Conservation (phyloP, 2,329 filamentous ascomycete genomes). For the Nemania serpens region DNA sequence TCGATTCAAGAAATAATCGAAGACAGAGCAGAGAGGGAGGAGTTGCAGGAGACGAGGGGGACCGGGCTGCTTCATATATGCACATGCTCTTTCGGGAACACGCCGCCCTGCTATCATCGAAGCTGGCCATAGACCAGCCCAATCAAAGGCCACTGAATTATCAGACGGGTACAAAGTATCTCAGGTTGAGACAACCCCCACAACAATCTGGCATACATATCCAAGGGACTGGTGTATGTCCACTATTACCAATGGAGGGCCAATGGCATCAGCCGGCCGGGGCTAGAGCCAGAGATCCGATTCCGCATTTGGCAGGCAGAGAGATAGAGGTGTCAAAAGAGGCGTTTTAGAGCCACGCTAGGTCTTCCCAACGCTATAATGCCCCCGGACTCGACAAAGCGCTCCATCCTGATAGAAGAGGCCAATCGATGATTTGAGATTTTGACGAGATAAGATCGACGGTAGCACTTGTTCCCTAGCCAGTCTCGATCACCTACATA, state of each 20-base stretch:
- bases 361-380: background rate
- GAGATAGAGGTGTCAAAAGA: background rate
- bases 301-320: conserved; percentile 27
- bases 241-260: conserved; percentile 5
- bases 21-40: conserved; percentile 1
- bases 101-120: background rate
- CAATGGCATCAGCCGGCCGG: conserved; percentile 4
- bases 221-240: conserved; percentile 22
- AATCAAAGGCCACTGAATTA: conserved; percentile 2
- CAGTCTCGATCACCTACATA: background rate
- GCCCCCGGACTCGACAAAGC: background rate
- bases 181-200: conserved; percentile 2
- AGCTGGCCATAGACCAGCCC: background rate
- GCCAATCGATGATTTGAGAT: background rate
- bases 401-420: background rate
- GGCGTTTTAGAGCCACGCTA: background rate
- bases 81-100: background rate
- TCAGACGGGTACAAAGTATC: conserved; percentile 2
- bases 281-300: conserved; percentile 12
- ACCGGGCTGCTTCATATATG: conserved; percentile 24
- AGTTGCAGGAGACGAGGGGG: conserved; percentile 3
- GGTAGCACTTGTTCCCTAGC: background rate
- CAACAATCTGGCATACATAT: conserved; percentile 13
- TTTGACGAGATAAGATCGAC: conserved; percentile 7
- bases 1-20: conserved; percentile 16